These are phyloP conservation scores for Trichothecium sympodiale DNA, from an alignment of 2,329 filamentous ascomycete species.

Conservation along the genomic window DNA sequence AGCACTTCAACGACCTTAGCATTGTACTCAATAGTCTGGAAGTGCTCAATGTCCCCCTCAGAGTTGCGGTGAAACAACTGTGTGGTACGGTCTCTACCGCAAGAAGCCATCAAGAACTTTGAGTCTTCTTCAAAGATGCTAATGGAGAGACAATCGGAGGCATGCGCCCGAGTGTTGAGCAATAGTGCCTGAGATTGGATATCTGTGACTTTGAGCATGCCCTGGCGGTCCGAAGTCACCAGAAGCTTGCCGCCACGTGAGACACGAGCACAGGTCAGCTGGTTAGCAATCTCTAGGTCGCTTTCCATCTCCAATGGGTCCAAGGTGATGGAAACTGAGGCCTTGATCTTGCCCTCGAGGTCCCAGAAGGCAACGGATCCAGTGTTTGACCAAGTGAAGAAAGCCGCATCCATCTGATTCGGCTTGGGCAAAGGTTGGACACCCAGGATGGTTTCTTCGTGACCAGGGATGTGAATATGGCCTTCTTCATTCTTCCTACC, in stretches of 20 bases:
- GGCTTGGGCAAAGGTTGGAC: conserved; percentile 53
- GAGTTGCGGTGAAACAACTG: conserved; percentile 66
- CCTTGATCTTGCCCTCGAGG: conserved; percentile 55
- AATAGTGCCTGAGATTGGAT: conserved; percentile 47
- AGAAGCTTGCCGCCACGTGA: conserved; percentile 54
- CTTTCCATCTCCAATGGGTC: conserved; percentile 45
- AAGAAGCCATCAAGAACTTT: conserved; percentile 63
- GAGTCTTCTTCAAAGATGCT: conserved; percentile 54
- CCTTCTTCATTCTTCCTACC: conserved; percentile 24
- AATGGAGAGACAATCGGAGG: conserved; percentile 74
- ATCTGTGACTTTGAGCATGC: conserved; percentile 65
- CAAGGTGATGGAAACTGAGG: conserved; percentile 54
- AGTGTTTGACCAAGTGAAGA: conserved; percentile 80
- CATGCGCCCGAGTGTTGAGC: conserved; percentile 74
- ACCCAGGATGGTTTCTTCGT: conserved; percentile 59
- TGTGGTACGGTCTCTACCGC: conserved; percentile 80
- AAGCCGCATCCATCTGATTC: conserved; percentile 55
- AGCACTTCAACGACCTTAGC: conserved; percentile 69
- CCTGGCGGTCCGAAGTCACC: conserved; percentile 75
- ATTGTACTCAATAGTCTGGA: conserved; percentile 90
- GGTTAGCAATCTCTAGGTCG: conserved; percentile 44
- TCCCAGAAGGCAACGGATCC: conserved; percentile 80
- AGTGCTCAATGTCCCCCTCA: conserved; percentile 54
- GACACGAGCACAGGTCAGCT: conserved; percentile 48
- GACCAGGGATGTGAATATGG: conserved; percentile 47